Evolutionary conservation across 2,329 filamentous ascomycete species (phyloP), one percentile per base, ranked within the genome.

Genomic region (Nannizzia gypsea): DNA sequence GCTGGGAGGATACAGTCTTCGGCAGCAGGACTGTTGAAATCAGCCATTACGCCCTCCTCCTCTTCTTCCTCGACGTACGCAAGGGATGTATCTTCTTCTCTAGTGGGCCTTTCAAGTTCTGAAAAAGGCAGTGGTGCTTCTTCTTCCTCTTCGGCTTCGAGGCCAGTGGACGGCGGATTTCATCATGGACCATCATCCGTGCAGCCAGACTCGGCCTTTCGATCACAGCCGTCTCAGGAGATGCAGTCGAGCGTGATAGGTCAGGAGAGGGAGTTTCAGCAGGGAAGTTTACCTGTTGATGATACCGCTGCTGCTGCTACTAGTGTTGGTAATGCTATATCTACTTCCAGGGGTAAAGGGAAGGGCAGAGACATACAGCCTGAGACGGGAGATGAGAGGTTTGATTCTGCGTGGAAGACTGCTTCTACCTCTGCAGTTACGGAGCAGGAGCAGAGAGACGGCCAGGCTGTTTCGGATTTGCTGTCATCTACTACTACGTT

Each of bases 401-500:
- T 67, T 60, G 63, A 65, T 56, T 61, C 64, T 5, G 63, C 63
- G 56, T 70, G 67, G 67, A 61, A 68, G 13, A 3, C 54, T 24
- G 26, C 34, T 9, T 9, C 28, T 42, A 3, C 28, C 20, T 26
- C 38, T n/a, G 6, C 38, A 42, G 15, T 42, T n/a, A 17, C 38
- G n/a, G n/a, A 54, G 20, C 50, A 54, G 17, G 50, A 54, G 9
- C 28, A 9, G 50, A 36, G 52, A 31, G 77, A 79, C 63, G 77
- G 77, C 26, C 64, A 68, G 38, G 76, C 69, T 3, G 75, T 79
- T 3, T 58, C 75, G 8, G 65, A 67, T n/a, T 66, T 79, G 26
- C 70, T 79, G 8, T 62, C 68, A 1, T 64, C 70, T 40, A 38
- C 65, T 17, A 66, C 65, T 17, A 66, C 66, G 28, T 74, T 74